Conservation (phyloP, 768 basidiomycete genomes). For the Rubroboletus satanas region DNA sequence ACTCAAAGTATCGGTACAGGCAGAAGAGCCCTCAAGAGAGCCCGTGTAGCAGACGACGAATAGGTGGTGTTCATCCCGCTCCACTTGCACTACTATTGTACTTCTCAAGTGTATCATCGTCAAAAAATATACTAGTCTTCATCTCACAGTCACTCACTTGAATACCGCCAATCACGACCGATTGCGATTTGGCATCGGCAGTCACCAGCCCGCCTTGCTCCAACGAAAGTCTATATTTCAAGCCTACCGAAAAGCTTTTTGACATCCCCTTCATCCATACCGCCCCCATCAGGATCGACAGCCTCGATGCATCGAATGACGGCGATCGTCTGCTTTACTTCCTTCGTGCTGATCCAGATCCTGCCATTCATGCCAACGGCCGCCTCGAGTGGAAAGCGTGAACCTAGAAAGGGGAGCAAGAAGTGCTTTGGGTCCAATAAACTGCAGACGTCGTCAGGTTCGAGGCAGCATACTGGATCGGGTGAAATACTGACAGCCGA, state of each 20-base stretch:
- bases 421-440: conserved; percentile 80
- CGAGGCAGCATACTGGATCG: not conserved
- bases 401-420: conserved; percentile 74
- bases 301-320: conserved; percentile 76
- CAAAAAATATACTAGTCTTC: not conserved
- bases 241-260: conserved; percentile 50
- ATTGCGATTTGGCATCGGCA: not conserved
- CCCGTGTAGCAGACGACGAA: conserved; percentile 65
- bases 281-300: conserved; percentile 70
- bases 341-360: conserved; percentile 82
- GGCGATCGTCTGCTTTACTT: conserved; percentile 69
- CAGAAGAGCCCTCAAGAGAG: conserved; percentile 65
- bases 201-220: not conserved
- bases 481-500: conserved; percentile 58
- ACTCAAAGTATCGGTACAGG: conserved; percentile 41
- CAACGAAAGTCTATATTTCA: conserved; percentile 33
- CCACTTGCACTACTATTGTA: not conserved
- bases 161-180: not conserved
- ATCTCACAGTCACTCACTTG: not conserved
- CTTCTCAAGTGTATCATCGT: conserved; percentile 9
- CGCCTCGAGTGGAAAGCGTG: conserved; percentile 78
- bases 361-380: conserved; percentile 91
- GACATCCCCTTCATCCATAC: conserved; percentile 51
- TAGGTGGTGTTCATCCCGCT: conserved; percentile 26
- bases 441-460: conserved; percentile 37